Evolutionary conservation across 2,329 filamentous ascomycete species (phyloP), one percentile per base, ranked within the genome.

Genomic region (Beauveria varroae): DNA sequence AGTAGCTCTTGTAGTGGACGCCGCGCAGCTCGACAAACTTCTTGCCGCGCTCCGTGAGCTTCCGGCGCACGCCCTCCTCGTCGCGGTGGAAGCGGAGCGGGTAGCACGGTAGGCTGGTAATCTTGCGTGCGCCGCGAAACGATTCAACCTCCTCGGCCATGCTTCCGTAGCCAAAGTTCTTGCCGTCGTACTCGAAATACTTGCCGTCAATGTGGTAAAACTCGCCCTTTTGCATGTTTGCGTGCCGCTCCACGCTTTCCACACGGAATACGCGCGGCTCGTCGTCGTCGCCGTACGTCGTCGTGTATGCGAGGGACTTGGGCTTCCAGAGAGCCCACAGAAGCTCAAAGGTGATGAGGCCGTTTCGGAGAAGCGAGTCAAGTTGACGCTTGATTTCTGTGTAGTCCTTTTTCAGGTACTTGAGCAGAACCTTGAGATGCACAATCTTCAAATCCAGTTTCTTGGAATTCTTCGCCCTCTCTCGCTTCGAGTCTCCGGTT

Each of bases 321-420:
- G 92, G 92, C 69, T 95, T 96, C 82, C 89, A 96, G 3, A 96
- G 76, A 0, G 91, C 91, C 92, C 92, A 96, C 1, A 96, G 78
- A 2, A 96, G 81, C 62, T 96, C 91, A 67, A 93, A 96, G 0
- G 91, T 96, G 70, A 96, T 96, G 50, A 91, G 86, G 9, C 91
- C 90, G 37, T 87, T 89, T 65, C 91, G 84, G 2, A 96, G 78
- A 75, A 96, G 85, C 0, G 91, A 89, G 66, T 92, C 88, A 0
- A 96, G 80, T 1, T 87, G 81, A 43, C 91, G 90, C 71, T 93
- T 93, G 40, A 82, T 86, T 20, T 89, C 81, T 1, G 86, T 84
- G 68, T 91, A 96, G 72, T 96, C 93, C 63, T 87, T 84, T 66
- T 93, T 87, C n/a, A 95, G 78, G 67, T 91, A 95, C 60, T 84